Percentiles rank a stretch among this genome's conserved stretches.
phyloP scores from a whole-genome alignment of 148 eudicot genomes.

The Vaccinium macrocarpon region DNA sequence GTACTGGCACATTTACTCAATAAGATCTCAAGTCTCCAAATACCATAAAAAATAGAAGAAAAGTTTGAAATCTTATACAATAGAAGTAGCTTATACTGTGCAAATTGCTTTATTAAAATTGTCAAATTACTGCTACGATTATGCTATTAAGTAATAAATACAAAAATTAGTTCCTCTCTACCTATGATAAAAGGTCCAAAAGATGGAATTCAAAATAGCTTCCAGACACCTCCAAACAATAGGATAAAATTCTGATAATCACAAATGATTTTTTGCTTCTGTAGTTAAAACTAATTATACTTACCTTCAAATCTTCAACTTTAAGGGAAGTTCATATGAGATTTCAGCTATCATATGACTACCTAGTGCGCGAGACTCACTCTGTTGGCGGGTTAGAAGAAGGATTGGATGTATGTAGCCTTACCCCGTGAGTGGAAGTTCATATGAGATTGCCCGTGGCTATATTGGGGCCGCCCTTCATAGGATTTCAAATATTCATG shows the following conservation, averaged over 20 bases:
- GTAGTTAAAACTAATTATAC: not conserved
- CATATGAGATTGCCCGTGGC: not conserved
- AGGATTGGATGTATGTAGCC: not conserved
- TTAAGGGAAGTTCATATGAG: not conserved
- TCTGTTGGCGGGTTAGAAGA: not conserved
- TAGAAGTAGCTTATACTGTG: no score
- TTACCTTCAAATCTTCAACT: not conserved
- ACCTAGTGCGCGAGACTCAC: not conserved
- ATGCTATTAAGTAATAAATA: not conserved
- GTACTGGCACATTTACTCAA: not conserved
- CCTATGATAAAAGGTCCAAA: not conserved
- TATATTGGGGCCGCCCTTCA: not conserved
- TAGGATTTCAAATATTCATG: not conserved
- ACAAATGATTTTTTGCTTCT: not conserved
- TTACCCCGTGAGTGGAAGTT: not conserved
- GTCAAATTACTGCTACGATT: not conserved
- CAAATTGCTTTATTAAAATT: not conserved
- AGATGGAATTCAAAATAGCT: not conserved
- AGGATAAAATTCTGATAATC: not conserved
- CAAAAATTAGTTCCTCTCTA: not conserved
- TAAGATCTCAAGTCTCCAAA: not conserved
- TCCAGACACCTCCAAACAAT: not conserved
- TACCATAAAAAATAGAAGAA: conserved; percentile 4
- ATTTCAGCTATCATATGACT: not conserved
- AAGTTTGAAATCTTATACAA: not conserved